A percentile compares a stretch with the other conserved stretches of the same genome.
Conservation (phyloP, 148 eudicot genomes). For the Rheum nobile region DNA sequence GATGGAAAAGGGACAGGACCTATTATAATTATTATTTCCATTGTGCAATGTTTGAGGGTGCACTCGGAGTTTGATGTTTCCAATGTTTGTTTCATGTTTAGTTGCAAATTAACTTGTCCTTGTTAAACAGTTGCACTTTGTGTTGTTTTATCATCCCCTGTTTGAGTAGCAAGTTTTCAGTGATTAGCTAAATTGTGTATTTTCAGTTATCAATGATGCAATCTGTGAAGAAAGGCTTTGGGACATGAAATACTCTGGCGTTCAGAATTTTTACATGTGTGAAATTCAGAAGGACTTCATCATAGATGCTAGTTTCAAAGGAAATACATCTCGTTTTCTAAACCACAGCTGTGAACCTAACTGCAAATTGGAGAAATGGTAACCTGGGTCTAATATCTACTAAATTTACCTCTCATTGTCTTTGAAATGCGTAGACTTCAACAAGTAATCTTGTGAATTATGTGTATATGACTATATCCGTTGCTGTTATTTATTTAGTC, state of each 20-base stretch:
- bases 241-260: slow-evolving; percentile 78
- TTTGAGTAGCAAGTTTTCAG: neutral
- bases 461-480: neutral
- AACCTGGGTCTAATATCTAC: slow-evolving; percentile 17
- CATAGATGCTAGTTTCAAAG: slow-evolving; percentile 93
- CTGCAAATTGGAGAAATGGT: slow-evolving; percentile 96
- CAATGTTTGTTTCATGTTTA: neutral
- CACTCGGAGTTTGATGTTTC: neutral
- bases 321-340: slow-evolving; percentile 78
- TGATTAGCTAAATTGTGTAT: neutral
- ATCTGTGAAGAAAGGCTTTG: slow-evolving; percentile 84
- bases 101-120: neutral
- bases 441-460: neutral
- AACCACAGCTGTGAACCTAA: slow-evolving; percentile 97
- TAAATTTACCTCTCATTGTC: too few species aligned
- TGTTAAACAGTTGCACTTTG: neutral
- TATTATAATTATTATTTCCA: neutral
- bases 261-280: slow-evolving; percentile 79
- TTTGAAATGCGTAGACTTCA: neutral
- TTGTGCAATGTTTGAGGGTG: neutral
- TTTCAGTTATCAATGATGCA: slow-evolving; percentile 72
- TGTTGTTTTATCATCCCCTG: neutral
- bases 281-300: slow-evolving; percentile 82
- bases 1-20: neutral
- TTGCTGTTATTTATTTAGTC: neutral